A percentile compares a stretch with the other conserved stretches of the same genome.
These are phyloP conservation scores for Solanum habrochaites DNA, from an alignment of 257 asterid species.

Conservation along the genomic window DNA sequence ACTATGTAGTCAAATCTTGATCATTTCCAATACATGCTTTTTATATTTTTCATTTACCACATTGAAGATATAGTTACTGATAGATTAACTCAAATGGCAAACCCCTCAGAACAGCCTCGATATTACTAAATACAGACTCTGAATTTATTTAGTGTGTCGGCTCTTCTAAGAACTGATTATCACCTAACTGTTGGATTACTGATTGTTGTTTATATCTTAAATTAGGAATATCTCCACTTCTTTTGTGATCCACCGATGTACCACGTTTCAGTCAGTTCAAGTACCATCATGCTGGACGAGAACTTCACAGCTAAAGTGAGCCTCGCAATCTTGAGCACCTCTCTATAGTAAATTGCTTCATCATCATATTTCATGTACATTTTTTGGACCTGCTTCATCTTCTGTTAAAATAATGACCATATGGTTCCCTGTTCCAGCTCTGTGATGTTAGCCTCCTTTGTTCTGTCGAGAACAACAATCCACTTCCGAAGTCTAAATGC, in stretches of 20 bases:
- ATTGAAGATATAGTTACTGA: background rate
- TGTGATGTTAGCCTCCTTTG: constrained; percentile 45
- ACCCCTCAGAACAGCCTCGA: background rate
- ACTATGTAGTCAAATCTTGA: background rate
- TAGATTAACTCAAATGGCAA: background rate
- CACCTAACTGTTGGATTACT: background rate
- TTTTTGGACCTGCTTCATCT: background rate
- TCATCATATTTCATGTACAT: background rate
- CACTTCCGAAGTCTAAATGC: constrained; percentile 20
- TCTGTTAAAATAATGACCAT: background rate
- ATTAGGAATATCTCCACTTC: constrained; percentile 83
- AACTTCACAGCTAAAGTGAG: constrained; percentile 68
- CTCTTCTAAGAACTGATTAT: background rate
- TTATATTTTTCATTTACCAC: background rate
- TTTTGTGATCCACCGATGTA: constrained; percentile 86
- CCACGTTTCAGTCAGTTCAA: constrained; percentile 59
- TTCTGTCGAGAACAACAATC: constrained; percentile 11
- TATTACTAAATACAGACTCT: background rate
- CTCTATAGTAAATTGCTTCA: background rate
- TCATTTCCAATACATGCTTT: background rate
- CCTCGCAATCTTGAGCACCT: background rate
- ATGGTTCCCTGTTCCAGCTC: constrained; percentile 33
- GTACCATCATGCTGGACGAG: constrained; percentile 79
- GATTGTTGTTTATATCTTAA: background rate
- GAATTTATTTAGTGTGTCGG: background rate